phyloP scores from a whole-genome alignment of 352 stramenopile species.

The Blastocystis sp. region DNA sequence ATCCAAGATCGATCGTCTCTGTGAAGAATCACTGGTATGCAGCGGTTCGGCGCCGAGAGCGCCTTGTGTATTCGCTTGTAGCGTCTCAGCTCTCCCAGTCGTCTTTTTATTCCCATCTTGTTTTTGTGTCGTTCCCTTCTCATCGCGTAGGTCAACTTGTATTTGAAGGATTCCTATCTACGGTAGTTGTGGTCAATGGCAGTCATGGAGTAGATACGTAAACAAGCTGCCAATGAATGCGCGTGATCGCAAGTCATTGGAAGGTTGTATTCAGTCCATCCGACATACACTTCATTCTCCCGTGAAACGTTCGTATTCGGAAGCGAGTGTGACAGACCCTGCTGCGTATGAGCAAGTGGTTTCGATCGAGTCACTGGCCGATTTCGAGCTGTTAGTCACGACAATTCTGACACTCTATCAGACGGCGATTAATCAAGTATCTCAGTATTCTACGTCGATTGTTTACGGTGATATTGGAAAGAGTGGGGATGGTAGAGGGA shows the following conservation, averaged over 20 bases:
- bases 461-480: background rate
- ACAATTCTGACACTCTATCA: background rate
- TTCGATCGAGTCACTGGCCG: too few species aligned
- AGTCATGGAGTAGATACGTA: too few species aligned
- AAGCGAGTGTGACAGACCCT: too few species aligned
- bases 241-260: too few species aligned
- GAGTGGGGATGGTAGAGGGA: background rate
- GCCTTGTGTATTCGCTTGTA: background rate
- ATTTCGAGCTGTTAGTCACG: background rate
- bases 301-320: too few species aligned
- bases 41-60: conserved; percentile 50
- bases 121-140: background rate
- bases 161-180: too few species aligned
- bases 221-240: too few species aligned
- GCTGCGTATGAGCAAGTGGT: too few species aligned
- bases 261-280: too few species aligned
- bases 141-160: background rate
- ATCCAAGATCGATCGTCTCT: conserved; percentile 60
- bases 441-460: background rate
- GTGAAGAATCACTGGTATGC: conserved; percentile 63
- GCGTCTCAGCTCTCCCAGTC: background rate
- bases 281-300: too few species aligned
- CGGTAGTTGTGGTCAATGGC: too few species aligned
- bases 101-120: background rate
- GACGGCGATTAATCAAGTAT: background rate